Evolutionary conservation across 257 asterid genomes (phyloP).

Genomic region (Ehretia macrophylla): DNA sequence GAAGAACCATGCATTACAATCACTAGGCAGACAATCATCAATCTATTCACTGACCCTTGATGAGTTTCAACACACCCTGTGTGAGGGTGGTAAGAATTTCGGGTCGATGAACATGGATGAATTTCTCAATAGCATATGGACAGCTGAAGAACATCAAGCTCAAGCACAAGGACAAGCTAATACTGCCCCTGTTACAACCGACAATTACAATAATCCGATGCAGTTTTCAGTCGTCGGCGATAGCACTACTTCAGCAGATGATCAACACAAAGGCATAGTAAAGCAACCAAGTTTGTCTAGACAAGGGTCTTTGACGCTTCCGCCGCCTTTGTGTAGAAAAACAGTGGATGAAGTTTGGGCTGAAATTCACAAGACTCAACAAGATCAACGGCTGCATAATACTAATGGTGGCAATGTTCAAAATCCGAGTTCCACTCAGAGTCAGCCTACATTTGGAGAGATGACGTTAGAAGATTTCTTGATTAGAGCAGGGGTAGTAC

Average conservation of each 20-base stretch:
- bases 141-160: conserved; percentile 16
- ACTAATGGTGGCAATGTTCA: neutral
- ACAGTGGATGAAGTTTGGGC: conserved; percentile 77
- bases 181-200: neutral
- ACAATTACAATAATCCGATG: neutral
- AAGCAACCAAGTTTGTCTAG: conserved; percentile 43
- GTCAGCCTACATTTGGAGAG: conserved; percentile 51
- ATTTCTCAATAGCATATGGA: conserved; percentile 15
- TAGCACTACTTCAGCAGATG: neutral
- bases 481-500: conserved; percentile 55
- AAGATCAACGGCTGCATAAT: conserved; percentile 3
- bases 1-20: conserved; percentile 1
- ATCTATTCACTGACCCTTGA: conserved; percentile 7
- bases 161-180: neutral
- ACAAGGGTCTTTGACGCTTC: conserved; percentile 58
- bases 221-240: neutral
- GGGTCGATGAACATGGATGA: conserved; percentile 18
- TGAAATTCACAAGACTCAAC: conserved; percentile 38
- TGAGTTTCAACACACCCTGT: conserved; percentile 6
- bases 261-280: conserved; percentile 10
- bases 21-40: conserved; percentile 7
- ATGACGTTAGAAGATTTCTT: conserved; percentile 79
- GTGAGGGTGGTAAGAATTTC: conserved; percentile 8
- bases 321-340: conserved; percentile 47
- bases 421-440: conserved; percentile 22